Evolutionary conservation across 257 asterid genomes (phyloP).

Genomic region (Scutellaria barbata): DNA sequence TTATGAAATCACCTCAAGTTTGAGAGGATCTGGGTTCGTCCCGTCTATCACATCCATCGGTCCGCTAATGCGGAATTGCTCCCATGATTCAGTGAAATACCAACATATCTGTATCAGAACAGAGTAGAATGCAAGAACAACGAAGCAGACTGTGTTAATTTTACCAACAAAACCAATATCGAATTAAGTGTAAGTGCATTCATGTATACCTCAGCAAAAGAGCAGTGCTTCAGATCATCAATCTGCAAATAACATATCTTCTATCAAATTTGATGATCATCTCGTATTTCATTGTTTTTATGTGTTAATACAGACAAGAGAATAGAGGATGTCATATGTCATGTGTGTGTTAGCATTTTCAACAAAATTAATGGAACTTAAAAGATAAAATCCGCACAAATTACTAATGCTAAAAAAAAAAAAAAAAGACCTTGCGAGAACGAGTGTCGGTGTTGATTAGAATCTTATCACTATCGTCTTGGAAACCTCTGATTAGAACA

Average conservation of each 20-base stretch:
- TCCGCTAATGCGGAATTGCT: slow-evolving; percentile 84
- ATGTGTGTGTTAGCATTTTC: too few species aligned
- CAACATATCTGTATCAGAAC: slow-evolving; percentile 70
- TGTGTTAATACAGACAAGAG: too few species aligned
- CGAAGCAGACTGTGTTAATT: background rate
- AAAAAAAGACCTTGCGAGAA: slow-evolving; percentile 69
- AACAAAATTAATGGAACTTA: background rate
- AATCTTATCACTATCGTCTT: slow-evolving; percentile 68
- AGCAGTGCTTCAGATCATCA: slow-evolving; percentile 80
- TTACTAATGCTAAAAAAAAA: background rate
- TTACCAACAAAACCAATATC: background rate
- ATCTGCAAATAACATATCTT: slow-evolving; percentile 49
- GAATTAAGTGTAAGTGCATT: background rate
- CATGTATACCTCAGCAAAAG: slow-evolving; percentile 75
- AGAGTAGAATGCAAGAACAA: slow-evolving; percentile 13
- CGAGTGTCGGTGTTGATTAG: slow-evolving; percentile 85
- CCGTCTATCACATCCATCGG: slow-evolving; percentile 72
- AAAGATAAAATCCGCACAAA: slow-evolving; percentile 3
- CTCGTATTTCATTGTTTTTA: too few species aligned
- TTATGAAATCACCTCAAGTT: slow-evolving; percentile 58
- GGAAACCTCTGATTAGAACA: slow-evolving; percentile 69
- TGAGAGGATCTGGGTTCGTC: slow-evolving; percentile 59
- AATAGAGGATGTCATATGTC: too few species aligned
- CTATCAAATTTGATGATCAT: too few species aligned
- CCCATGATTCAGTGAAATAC: slow-evolving; percentile 96